Evolutionary conservation across 2,329 filamentous ascomycete genomes (phyloP).

Genomic region (Arthrinium puccinioides): DNA sequence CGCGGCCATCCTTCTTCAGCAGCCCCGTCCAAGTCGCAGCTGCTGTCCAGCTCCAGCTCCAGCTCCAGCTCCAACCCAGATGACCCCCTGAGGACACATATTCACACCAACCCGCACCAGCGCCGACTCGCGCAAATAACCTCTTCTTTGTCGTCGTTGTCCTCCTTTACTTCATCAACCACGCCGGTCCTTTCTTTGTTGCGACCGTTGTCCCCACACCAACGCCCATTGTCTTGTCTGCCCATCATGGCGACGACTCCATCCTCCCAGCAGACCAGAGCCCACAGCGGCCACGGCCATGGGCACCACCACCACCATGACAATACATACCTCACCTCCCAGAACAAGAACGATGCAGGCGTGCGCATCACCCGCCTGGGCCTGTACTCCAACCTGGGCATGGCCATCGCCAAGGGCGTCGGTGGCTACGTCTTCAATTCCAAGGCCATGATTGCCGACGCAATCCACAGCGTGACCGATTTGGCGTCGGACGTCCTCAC

Average conservation of each 20-base stretch:
- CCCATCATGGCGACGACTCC: conserved; percentile 26
- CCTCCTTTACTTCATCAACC: too few species aligned
- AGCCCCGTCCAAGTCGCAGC: too few species aligned
- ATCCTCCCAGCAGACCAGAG: conserved; percentile 43
- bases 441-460: conserved; percentile 86
- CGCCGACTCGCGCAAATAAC: conserved; percentile 8
- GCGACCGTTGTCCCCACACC: conserved; percentile 7
- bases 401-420: conserved; percentile 88
- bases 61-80: neutral
- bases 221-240: conserved; percentile 12
- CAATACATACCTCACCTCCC: conserved; percentile 72
- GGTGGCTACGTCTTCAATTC: conserved; percentile 95
- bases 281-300: conserved; percentile 47
- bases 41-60: neutral
- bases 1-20: too few species aligned
- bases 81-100: conserved; percentile 8
- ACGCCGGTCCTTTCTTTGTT: conserved; percentile 1
- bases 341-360: conserved; percentile 83
- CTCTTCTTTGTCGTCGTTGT: too few species aligned
- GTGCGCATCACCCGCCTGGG: conserved; percentile 90
- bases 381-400: conserved; percentile 80
- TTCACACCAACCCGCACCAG: conserved; percentile 2
- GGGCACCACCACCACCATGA: conserved; percentile 76
- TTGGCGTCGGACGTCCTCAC: conserved; percentile 93
- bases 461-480: conserved; percentile 91